phyloP scores from a whole-genome alignment of 1,284 basidiomycete genomes.

The Sporisorium graminicola region DNA sequence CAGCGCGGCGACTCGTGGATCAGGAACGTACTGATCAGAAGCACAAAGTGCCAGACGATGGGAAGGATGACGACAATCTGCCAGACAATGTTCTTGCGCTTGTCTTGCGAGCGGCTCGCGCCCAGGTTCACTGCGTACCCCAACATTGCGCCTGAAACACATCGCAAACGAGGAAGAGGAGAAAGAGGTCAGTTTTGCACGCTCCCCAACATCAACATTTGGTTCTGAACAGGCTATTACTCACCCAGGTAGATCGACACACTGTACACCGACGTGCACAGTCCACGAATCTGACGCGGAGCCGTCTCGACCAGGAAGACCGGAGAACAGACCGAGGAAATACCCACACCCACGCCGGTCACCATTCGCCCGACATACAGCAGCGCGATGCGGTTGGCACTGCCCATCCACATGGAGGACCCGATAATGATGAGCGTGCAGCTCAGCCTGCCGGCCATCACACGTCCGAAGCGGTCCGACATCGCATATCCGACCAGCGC shows the following conservation, averaged over 20 bases:
- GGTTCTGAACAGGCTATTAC: no score
- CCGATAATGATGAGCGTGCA: constrained; percentile 32
- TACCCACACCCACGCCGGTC: constrained; percentile 31
- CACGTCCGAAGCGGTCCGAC: constrained; percentile 25
- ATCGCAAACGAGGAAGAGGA: not conserved
- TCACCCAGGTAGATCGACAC: constrained; percentile 30
- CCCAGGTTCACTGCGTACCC: constrained; percentile 33
- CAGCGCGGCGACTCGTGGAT: constrained; percentile 83
- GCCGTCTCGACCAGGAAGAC: constrained; percentile 36
- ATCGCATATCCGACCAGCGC: constrained; percentile 28
- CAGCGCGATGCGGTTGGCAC: constrained; percentile 14
- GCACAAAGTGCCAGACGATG: constrained; percentile 55
- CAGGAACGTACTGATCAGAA: constrained; percentile 71
- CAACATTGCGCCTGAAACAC: constrained; percentile 14
- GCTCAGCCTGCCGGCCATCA: constrained; percentile 19
- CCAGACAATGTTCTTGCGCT: constrained; percentile 21
- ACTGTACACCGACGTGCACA: constrained; percentile 36
- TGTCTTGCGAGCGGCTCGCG: constrained; percentile 8
- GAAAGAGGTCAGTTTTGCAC: no score
- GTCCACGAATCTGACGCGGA: constrained; percentile 37
- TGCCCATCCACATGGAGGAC: constrained; percentile 26
- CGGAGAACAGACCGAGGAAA: constrained; percentile 25
- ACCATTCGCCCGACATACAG: constrained; percentile 27
- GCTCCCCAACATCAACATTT: no score
- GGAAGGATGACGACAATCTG: constrained; percentile 26